phyloP scores from a whole-genome alignment of 768 basidiomycete species.

The Gymnopilus junonius region DNA sequence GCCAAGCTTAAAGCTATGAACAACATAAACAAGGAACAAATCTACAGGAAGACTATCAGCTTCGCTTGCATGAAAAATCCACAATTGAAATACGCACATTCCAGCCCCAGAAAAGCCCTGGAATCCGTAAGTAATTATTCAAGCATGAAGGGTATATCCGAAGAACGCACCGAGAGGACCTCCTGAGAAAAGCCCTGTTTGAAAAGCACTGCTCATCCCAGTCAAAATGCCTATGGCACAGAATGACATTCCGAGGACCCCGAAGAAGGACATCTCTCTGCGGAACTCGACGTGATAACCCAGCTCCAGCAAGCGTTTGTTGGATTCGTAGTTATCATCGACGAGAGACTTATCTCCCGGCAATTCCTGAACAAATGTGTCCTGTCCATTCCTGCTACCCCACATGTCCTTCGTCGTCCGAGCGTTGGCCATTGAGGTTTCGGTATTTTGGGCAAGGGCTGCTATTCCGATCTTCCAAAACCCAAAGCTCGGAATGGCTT shows the following conservation, averaged over 20 bases:
- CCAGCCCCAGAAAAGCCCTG: constrained; percentile 63
- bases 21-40: constrained; percentile 63
- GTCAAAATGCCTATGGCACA: constrained; percentile 65
- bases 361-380: background rate
- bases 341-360: background rate
- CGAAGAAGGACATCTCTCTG: constrained; percentile 63
- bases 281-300: constrained; percentile 60
- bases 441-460: too few relatives aligned
- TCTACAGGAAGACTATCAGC: constrained; percentile 27
- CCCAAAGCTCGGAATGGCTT: too few relatives aligned
- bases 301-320: constrained; percentile 44
- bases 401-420: background rate
- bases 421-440: too few relatives aligned
- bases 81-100: constrained; percentile 39
- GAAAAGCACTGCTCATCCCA: constrained; percentile 64
- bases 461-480: too few relatives aligned
- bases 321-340: constrained; percentile 25
- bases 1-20: constrained; percentile 59
- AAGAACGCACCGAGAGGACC: constrained; percentile 48
- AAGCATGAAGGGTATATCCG: background rate
- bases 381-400: too few relatives aligned
- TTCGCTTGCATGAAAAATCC: too few relatives aligned
- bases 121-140: background rate
- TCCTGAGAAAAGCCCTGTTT: constrained; percentile 61
- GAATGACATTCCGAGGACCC: constrained; percentile 63